Conservation (phyloP, 805 yeast species). For the Candida germanica region DNA sequence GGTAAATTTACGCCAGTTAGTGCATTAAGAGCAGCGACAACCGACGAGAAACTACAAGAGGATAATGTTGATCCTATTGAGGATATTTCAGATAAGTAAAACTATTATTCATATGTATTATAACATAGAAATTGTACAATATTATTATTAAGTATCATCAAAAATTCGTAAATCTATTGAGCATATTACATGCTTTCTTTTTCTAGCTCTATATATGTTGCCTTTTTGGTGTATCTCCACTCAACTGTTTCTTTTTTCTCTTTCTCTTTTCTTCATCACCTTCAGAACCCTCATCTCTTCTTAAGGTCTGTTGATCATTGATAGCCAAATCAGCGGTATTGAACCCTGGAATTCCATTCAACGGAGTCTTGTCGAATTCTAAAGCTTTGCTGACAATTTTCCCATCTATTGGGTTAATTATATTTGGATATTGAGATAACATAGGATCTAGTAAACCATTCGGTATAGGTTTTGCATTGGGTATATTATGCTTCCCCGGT, state of each 20-base stretch:
- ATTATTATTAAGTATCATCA: no score
- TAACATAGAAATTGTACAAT: no score
- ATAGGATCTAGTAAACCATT: conserved; percentile 36
- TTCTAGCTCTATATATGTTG: conserved; percentile 26
- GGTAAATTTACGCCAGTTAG: conserved; percentile 20
- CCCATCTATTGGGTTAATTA: conserved; percentile 49
- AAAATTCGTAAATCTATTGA: no score
- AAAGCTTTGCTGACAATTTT: conserved; percentile 48
- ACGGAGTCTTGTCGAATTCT: conserved; percentile 61
- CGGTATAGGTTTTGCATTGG: conserved; percentile 40
- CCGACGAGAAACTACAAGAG: not conserved
- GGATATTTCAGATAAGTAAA: no score
- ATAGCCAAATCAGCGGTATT: conserved; percentile 66
- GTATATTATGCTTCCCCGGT: conserved; percentile 73
- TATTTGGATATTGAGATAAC: conserved; percentile 38
- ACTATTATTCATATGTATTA: no score
- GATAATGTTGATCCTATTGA: not conserved
- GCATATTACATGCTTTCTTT: no score
- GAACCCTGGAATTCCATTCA: conserved; percentile 75
- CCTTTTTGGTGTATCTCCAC: conserved; percentile 32
- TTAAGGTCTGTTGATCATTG: conserved; percentile 43
- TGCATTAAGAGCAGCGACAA: conserved; percentile 16
- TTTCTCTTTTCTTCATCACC: conserved; percentile 38
- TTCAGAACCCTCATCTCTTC: conserved; percentile 40
- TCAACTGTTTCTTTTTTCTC: conserved; percentile 37